phyloP scores from a whole-genome alignment of 345 rosid genomes.

The Conringia planisiliqua region DNA sequence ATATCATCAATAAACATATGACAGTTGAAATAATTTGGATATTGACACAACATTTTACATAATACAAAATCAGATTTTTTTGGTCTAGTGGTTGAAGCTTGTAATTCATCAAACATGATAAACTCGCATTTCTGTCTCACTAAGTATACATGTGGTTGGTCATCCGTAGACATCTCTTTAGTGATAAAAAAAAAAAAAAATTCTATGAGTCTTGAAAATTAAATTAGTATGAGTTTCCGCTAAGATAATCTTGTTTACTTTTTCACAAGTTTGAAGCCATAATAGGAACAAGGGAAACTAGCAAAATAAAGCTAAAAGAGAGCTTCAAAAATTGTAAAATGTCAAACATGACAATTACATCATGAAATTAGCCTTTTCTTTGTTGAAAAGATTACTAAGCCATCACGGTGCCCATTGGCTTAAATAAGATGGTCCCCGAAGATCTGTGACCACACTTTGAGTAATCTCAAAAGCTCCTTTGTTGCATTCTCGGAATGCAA shows the following conservation, averaged over 20 bases:
- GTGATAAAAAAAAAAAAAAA: not conserved
- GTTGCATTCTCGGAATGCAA: no score
- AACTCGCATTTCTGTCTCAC: not conserved
- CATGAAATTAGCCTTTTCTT: no score
- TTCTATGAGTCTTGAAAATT: not conserved
- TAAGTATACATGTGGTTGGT: not conserved
- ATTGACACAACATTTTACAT: not conserved
- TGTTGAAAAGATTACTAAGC: no score
- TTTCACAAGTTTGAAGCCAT: no score
- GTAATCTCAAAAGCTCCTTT: no score
- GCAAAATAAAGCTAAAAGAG: no score
- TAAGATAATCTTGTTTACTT: not conserved
- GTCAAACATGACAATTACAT: no score
- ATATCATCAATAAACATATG: not conserved
- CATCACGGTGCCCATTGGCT: no score
- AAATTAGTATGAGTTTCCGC: not conserved
- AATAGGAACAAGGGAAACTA: no score
- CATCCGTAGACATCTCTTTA: not conserved
- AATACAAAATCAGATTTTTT: not conserved
- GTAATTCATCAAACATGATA: not conserved
- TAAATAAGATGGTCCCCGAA: no score
- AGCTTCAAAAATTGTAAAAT: no score
- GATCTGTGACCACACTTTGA: no score
- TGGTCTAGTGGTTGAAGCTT: not conserved
- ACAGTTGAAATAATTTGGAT: not conserved